phyloP scores from a whole-genome alignment of 306 rosid species.

The Vicia sativa region DNA sequence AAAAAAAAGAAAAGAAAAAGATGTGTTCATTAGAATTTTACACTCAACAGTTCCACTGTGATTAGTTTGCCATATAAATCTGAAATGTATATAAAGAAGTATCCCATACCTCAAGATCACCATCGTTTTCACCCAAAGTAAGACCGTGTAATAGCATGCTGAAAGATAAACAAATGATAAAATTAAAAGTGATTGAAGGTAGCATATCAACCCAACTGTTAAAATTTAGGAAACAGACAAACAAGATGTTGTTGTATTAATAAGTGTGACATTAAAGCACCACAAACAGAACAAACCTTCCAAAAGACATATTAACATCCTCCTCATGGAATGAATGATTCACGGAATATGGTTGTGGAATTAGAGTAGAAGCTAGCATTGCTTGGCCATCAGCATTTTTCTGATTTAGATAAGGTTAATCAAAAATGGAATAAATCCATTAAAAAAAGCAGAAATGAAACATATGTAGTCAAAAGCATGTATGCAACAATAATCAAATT shows the following conservation, averaged over 20 bases:
- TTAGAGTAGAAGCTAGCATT: conserved; percentile 90
- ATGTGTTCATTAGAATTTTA: conserved; percentile 11
- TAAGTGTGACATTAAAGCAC: conserved; percentile 31
- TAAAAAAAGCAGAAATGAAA: conserved; percentile 20
- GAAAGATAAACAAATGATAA: conserved; percentile 46
- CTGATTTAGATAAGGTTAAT: conserved; percentile 54
- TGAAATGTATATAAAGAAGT: conserved; percentile 10
- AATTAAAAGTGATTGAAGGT: conserved; percentile 33
- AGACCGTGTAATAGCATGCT: conserved; percentile 90
- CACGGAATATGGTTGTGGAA: conserved; percentile 83
- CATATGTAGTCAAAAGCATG: conserved; percentile 26
- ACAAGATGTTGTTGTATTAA: conserved; percentile 11
- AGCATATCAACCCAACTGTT: conserved; percentile 27
- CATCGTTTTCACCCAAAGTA: conserved; percentile 77
- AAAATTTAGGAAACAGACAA: conserved; percentile 16
- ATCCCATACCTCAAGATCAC: conserved; percentile 81
- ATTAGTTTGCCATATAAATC: conserved; percentile 9
- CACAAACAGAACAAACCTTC: conserved; percentile 67
- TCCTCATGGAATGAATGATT: conserved; percentile 72
- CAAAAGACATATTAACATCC: conserved; percentile 92
- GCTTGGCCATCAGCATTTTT: conserved; percentile 80
- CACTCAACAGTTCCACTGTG: conserved; percentile 29
- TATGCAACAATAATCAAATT: conserved; percentile 1
- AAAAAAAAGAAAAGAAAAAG: background rate
- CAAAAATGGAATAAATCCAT: background rate